A percentile compares a stretch with the other conserved stretches of the same genome.
Evolutionary conservation across 805 yeast genomes (phyloP).

Genomic region (Saccharomycopsis fibuligera): DNA sequence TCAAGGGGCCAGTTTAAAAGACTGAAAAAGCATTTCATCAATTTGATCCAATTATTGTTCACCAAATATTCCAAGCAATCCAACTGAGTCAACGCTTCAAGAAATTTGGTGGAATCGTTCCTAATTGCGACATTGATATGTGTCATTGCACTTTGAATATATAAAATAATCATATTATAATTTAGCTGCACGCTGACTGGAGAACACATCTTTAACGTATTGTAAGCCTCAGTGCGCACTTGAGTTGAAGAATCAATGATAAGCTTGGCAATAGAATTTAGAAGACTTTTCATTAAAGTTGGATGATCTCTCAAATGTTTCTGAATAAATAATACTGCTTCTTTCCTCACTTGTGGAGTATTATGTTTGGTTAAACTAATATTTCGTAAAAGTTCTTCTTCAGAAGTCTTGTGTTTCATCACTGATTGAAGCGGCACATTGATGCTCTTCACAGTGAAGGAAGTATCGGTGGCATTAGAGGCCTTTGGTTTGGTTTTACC

Average conservation of each 20-base stretch:
- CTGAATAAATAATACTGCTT: constrained; percentile 14
- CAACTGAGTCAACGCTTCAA: constrained; percentile 44
- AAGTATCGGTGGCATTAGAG: constrained; percentile 76
- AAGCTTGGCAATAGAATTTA: constrained; percentile 16
- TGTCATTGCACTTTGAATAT: constrained; percentile 87
- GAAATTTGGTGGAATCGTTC: constrained; percentile 63
- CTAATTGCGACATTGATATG: constrained; percentile 76
- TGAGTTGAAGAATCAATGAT: constrained; percentile 13
- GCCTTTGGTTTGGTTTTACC: constrained; percentile 76
- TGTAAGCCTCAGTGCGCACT: constrained; percentile 14
- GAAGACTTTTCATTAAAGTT: constrained; percentile 14
- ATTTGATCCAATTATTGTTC: constrained; percentile 60
- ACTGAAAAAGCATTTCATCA: constrained; percentile 60
- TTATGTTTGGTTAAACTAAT: constrained; percentile 20
- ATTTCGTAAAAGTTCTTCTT: constrained; percentile 11
- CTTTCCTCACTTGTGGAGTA: constrained; percentile 19
- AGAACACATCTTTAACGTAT: constrained; percentile 2
- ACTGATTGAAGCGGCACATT: constrained; percentile 18
- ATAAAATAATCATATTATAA: constrained; percentile 45
- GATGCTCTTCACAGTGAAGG: constrained; percentile 58
- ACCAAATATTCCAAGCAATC: constrained; percentile 50
- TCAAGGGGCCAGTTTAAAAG: constrained; percentile 64
- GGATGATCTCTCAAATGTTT: constrained; percentile 13
- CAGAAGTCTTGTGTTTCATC: constrained; percentile 8
- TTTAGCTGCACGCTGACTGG: constrained; percentile 17